These are phyloP conservation scores for Phytophthora agathidicida DNA, from an alignment of 352 stramenopile genomes.

Conservation along the genomic window DNA sequence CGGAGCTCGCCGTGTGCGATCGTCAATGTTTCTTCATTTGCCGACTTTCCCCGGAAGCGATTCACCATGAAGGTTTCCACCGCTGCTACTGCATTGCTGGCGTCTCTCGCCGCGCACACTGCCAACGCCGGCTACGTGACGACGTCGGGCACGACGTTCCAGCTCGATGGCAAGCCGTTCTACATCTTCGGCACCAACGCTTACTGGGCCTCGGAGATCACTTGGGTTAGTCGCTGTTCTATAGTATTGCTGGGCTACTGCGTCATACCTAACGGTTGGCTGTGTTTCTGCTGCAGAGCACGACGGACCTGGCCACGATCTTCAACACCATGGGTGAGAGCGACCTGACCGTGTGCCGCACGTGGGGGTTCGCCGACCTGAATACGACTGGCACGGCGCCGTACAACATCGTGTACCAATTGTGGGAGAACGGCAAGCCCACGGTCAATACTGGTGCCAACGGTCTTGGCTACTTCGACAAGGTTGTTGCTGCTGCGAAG, in stretches of 20 bases:
- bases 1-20: too few relatives aligned
- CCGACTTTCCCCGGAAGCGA: constrained; percentile 15
- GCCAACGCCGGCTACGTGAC: constrained; percentile 29
- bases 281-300: constrained; percentile 17
- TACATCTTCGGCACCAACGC: constrained; percentile 43
- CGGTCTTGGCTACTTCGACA: constrained; percentile 40
- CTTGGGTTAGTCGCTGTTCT: constrained; percentile 23
- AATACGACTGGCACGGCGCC: constrained; percentile 15
- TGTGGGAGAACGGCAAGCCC: constrained; percentile 33
- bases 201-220: constrained; percentile 38
- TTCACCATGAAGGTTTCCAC: constrained; percentile 33
- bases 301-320: constrained; percentile 32
- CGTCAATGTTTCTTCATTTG: too few relatives aligned
- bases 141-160: constrained; percentile 36
- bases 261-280: not conserved
- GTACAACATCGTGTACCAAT: constrained; percentile 37
- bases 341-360: constrained; percentile 37
- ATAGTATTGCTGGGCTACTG: too few relatives aligned
- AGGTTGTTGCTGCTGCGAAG: constrained; percentile 34
- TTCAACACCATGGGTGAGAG: constrained; percentile 36
- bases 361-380: constrained; percentile 34
- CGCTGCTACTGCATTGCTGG: constrained; percentile 11
- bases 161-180: constrained; percentile 35
- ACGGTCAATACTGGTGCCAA: constrained; percentile 36
- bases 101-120: constrained; percentile 8